phyloP scores from a whole-genome alignment of 2,329 filamentous ascomycete genomes.

The Penicillium sp. region DNA sequence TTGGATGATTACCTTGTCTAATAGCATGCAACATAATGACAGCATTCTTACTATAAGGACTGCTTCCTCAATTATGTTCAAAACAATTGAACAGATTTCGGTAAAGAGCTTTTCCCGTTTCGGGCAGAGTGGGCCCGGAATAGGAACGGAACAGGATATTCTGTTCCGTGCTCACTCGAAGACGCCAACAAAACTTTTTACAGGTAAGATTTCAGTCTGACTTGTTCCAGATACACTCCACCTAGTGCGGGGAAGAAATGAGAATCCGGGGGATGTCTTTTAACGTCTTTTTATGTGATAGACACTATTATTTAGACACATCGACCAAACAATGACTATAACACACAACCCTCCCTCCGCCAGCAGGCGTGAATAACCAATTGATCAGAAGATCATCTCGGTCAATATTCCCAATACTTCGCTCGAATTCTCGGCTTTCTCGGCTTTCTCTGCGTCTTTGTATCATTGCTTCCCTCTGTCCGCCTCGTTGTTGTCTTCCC shows the following conservation, averaged over 20 bases:
- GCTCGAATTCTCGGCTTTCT: no score
- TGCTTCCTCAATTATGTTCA: not conserved
- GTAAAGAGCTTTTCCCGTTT: not conserved
- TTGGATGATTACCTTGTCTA: not conserved
- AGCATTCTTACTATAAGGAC: accelerated
- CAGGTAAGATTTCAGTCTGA: not conserved
- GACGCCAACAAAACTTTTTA: not conserved
- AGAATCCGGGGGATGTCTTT: not conserved
- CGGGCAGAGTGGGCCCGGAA: not conserved
- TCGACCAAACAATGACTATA: not conserved
- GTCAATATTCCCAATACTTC: no score
- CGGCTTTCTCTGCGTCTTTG: not conserved
- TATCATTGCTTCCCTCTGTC: not conserved
- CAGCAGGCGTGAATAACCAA: not conserved
- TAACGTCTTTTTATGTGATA: not conserved
- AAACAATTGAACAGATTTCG: not conserved
- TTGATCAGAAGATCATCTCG: no score
- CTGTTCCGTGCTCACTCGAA: not conserved
- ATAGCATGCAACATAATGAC: no score
- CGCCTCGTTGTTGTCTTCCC: not conserved
- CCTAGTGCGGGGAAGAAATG: not conserved
- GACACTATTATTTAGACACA: not conserved
- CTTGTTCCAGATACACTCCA: not conserved
- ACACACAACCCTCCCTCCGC: not conserved
- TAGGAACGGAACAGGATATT: not conserved